Evolutionary conservation across 352 stramenopile genomes (phyloP), one percentile per base, ranked within the genome.

Genomic region (Phytophthora agathidicida): DNA sequence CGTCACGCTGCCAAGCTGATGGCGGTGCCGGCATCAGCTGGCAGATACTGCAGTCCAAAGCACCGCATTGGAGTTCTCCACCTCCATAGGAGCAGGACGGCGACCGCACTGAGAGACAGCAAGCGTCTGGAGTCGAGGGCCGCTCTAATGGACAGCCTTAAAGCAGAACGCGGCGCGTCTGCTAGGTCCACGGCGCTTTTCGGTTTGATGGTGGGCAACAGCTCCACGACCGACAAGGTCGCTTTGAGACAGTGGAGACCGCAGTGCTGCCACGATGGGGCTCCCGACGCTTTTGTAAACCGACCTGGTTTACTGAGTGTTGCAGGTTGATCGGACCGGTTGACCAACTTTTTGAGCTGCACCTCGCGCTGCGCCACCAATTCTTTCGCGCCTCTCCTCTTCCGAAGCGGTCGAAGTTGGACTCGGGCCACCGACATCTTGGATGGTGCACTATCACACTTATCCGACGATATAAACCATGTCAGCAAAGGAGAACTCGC

Each of bases 241-340:
- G n/a, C n/a, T n/a, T 41, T 46, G 30, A 56, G 44, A 56, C 35
- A 44, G 11, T 30, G 32, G 36, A 28, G 36, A n/a, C n/a, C 35
- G 17, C 7, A n/a, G 48, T 65, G 55, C 55, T 7, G n/a, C 23
- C 24, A 22, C 33, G 55, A 71, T 66, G 42, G 60, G 46, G 61
- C 28, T 1, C 13, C 11, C 16, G 16, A 4, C 13, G 8, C 6
- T 3, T 32, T 35, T 30, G 55, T 58, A 51, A 58, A 50, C 56
- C 17, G 5, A 9, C 1, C 2, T 35, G 7, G 46, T 59, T 51
- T 65, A 59, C 38, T 10, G n/a, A n/a, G 7, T 19, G 10, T 11
- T 28, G 36, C 19, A 27, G 8, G 36, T 26, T n/a, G n/a, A 37
- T 22, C 11, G 36, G 26, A 26, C 7, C 11, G 27, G 47, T 36